Evolutionary conservation across 805 yeast genomes (phyloP), one percentile per base, ranked within the genome.

Genomic region (Yamadazyma takamatsuzukensis): DNA sequence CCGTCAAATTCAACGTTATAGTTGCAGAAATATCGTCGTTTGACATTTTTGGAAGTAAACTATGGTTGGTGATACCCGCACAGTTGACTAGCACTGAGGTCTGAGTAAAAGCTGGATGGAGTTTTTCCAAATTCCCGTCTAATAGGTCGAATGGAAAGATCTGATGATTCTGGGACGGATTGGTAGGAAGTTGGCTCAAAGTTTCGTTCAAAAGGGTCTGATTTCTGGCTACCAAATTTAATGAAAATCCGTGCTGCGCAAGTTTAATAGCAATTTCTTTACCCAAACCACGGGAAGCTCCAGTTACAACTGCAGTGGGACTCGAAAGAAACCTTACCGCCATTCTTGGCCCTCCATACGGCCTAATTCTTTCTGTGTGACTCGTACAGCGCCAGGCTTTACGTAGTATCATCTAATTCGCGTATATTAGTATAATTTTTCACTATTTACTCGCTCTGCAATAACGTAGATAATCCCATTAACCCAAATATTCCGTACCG

Each of bases 401-500:
- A n/a, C n/a, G n/a, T n/a, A n/a, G n/a, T n/a, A n/a, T n/a, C n/a
- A n/a, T 21, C 22, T 11, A 9, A 8, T 21, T 8, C 11, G 11
- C 22, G 11, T 21, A 11, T 9, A 21, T 21, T 21, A 9, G 22
- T 11, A 21, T 21, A 9, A 9, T 11, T 21, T 9, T 11, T 9
- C 22, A 11, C 11, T 24, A 24, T 17, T 30, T 41, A 53, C 30
- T 54, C 61, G 14, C 41, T 37, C 13, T 60, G 53, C 14, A 87
- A 51, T 34, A 89, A 54, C 2, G 95, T 75, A 13, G 87, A 69
- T 15, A 90, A 32, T 2, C 81, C 89, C 61, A 89, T 65, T 18
- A 81, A 51, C 0, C 86, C 96, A 48, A 93, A 60, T 51, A 90
- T 61, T 0, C 80, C 82, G 48, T 75, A 83, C 51, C 87, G 85